Base-by-base conservation (phyloP, 1,139 yeast species). In the Yamadazyma songkhlaensis region DNA sequence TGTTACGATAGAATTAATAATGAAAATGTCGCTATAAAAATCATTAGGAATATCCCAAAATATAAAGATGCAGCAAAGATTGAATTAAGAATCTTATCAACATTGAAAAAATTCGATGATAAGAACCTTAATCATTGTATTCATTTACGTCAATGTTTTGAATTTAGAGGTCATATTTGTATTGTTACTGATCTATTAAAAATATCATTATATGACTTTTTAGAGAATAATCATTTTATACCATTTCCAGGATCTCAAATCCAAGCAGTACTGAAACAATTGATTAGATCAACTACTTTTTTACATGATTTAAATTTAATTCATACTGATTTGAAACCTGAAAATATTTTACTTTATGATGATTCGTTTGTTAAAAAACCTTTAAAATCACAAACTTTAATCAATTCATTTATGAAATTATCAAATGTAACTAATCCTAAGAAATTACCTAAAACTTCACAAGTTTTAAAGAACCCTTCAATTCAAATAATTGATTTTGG, bases 241-340 rank as follows among this genome's bases (percentile, higher is more conserved):
- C 67, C 92, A 70, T 62, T 89, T 73, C 80, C 97, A 68, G 62
- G 96, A 62, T 67, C 77, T 9, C 99, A 94, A 50, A 84, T 92
- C 24, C 97, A 88, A 62, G 85, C 90, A 6, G 81, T 94, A 47
- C 83, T 95, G 13, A 80, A 84, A 54, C 99, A 94, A 60, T 63
- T 94, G 41, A 73, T 94, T 24, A 72, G 90, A 44, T 83, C 95
- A 2, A 95, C 92, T 27, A 85, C 94, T 1, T 92, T 85, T 54
- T 67, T 94, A 41, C 99, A 92, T 59, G 96, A 87, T 54, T 68
- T 92, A 53, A 86, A 84, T 41, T 72, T 94, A 40, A 88, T 94
- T 37, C 98, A 94, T 60, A 94, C 98, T 0, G 99, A 94, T 58
- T 68, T 88, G 49, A 88, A 88, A 59, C 99, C 99, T 0, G 99